Evolutionary conservation across 306 rosid species (phyloP).

Genomic region (Trichosanthes truncata): DNA sequence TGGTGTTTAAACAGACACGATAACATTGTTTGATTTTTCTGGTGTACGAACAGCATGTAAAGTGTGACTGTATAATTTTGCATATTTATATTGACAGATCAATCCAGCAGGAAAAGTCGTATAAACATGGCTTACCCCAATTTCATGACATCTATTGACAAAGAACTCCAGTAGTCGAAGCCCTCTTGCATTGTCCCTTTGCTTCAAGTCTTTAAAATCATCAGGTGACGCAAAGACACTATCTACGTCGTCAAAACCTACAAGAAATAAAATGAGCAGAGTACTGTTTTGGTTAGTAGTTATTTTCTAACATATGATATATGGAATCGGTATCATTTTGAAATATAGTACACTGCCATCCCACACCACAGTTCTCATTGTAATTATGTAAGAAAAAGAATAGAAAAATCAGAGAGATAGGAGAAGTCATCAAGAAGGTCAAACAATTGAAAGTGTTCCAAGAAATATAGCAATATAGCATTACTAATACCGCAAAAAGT

Average conservation of each 20-base stretch:
- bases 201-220: constrained; percentile 52
- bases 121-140: constrained; percentile 46
- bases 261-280: constrained; percentile 10
- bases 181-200: constrained; percentile 49
- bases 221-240: constrained; percentile 79
- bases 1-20: background rate
- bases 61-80: too few species aligned
- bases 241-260: constrained; percentile 77
- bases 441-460: background rate
- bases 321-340: background rate
- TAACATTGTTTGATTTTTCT: background rate
- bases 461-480: background rate
- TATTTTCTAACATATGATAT: background rate
- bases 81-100: background rate
- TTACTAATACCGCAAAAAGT: background rate
- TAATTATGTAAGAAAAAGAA: background rate
- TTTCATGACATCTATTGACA: constrained; percentile 69
- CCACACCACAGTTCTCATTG: background rate
- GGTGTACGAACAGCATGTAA: background rate
- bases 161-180: constrained; percentile 71
- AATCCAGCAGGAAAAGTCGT: background rate
- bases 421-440: background rate
- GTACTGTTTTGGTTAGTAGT: background rate
- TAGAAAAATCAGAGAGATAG: background rate
- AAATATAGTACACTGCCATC: background rate